Evolutionary conservation across 2,329 filamentous ascomycete genomes (phyloP).

Genomic region (Aspergillus chevalieri): DNA sequence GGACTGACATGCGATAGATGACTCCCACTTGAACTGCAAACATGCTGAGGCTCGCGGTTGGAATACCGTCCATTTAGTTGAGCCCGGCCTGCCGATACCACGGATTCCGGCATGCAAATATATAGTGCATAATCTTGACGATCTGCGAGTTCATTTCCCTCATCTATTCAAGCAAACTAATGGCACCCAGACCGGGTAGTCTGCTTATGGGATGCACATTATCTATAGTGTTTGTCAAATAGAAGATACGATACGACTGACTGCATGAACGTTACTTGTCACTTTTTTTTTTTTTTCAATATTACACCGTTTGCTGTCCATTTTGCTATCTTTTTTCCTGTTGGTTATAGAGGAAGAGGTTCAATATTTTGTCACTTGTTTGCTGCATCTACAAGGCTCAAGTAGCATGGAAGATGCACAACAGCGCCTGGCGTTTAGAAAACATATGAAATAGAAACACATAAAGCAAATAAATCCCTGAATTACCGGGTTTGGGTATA

Average conservation of each 20-base stretch:
- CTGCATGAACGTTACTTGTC: too few relatives aligned
- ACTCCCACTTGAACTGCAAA: conserved; percentile 76
- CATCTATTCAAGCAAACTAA: conserved; percentile 66
- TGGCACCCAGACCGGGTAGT: conserved; percentile 1
- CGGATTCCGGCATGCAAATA: conserved; percentile 61
- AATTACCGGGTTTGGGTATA: too few relatives aligned
- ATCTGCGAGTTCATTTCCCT: conserved; percentile 71
- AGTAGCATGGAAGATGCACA: too few relatives aligned
- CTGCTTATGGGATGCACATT: conserved; percentile 1
- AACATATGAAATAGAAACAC: too few relatives aligned
- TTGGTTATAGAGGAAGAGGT: too few relatives aligned
- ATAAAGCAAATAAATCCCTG: too few relatives aligned
- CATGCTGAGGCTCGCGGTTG: conserved; percentile 75
- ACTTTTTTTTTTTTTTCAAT: too few relatives aligned
- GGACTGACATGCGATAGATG: conserved; percentile 49
- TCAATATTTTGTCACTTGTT: background rate
- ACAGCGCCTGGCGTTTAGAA: too few relatives aligned
- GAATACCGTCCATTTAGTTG: conserved; percentile 79
- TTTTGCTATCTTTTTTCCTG: too few relatives aligned
- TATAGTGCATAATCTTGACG: conserved; percentile 68
- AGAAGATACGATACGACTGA: background rate
- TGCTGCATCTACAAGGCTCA: background rate
- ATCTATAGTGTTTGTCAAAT: background rate
- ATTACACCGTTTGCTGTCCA: too few relatives aligned
- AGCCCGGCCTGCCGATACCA: conserved; percentile 63